These are phyloP conservation scores for Aegilops speltoides DNA, from an alignment of 176 grass and related monocot species.

Conservation along the genomic window DNA sequence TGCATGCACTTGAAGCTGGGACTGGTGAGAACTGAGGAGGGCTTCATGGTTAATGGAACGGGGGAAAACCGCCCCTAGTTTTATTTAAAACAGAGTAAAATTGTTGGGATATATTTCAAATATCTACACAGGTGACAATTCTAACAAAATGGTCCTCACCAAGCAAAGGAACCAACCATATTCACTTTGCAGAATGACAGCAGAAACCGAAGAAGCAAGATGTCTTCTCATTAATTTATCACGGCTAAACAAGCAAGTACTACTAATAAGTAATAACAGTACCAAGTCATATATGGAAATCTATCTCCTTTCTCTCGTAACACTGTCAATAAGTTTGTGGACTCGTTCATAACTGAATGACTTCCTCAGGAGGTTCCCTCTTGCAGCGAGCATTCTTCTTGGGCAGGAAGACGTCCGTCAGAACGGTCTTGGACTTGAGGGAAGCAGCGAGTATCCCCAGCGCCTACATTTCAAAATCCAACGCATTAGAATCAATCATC, in stretches of 20 bases:
- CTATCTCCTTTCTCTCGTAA: not conserved
- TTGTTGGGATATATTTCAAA: no score
- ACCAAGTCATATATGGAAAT: not conserved
- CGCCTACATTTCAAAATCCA: not conserved
- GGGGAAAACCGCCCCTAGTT: no score
- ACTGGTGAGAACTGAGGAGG: no score
- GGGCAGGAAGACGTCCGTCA: constrained; percentile 22
- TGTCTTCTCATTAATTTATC: not conserved
- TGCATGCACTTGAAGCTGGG: no score
- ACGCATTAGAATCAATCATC: not conserved
- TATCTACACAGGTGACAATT: no score
- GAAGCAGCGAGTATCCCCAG: constrained; percentile 27
- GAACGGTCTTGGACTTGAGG: constrained; percentile 24
- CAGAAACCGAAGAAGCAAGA: not conserved
- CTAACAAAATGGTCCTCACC: no score
- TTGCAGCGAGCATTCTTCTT: constrained; percentile 13
- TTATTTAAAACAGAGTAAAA: no score
- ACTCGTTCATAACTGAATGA: not conserved
- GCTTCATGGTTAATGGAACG: no score
- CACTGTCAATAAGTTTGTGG: not conserved
- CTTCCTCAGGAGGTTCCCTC: not conserved
- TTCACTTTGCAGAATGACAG: no score
- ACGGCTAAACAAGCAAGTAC: not conserved
- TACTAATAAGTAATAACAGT: not conserved
- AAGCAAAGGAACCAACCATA: no score